A percentile compares a stretch with the other conserved stretches of the same genome.
phyloP scores from a whole-genome alignment of 2,329 filamentous ascomycete species.

The Trichoderma sp. region DNA sequence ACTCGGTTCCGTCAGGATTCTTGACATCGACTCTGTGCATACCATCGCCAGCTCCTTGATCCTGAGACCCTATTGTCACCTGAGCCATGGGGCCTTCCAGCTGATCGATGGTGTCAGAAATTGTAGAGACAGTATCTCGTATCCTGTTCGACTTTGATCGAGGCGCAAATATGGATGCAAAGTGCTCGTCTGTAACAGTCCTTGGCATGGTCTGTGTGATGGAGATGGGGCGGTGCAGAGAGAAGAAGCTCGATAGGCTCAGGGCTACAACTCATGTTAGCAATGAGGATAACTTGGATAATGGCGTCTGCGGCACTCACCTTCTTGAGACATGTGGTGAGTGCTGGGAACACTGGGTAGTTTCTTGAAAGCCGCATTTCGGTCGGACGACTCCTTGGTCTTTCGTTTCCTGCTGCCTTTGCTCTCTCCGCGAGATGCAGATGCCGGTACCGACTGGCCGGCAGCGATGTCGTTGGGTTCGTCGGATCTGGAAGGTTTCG shows the following conservation, averaged over 20 bases:
- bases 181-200: constrained; percentile 67
- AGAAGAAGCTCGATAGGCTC: constrained; percentile 89
- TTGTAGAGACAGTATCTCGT: constrained; percentile 63
- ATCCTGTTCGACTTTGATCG: constrained; percentile 50
- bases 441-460: constrained; percentile 48
- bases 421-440: constrained; percentile 42
- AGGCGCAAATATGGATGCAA: constrained; percentile 76
- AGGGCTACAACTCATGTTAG: constrained; percentile 58
- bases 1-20: constrained; percentile 54
- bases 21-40: constrained; percentile 51
- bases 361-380: constrained; percentile 49
- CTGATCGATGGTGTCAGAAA: constrained; percentile 57
- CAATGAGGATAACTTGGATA: not conserved
- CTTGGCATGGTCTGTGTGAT: constrained; percentile 78
- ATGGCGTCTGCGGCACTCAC: constrained; percentile 40
- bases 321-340: constrained; percentile 65
- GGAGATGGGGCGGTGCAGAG: constrained; percentile 89
- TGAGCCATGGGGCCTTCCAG: constrained; percentile 57
- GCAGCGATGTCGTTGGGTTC: constrained; percentile 51
- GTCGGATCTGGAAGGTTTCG: constrained; percentile 60
- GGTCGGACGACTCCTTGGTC: constrained; percentile 48
- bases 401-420: constrained; percentile 53
- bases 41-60: constrained; percentile 44
- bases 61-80: constrained; percentile 45
- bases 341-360: constrained; percentile 74